phyloP scores from a whole-genome alignment of 208 protist species.

The Wallacemonas sp. region DNA sequence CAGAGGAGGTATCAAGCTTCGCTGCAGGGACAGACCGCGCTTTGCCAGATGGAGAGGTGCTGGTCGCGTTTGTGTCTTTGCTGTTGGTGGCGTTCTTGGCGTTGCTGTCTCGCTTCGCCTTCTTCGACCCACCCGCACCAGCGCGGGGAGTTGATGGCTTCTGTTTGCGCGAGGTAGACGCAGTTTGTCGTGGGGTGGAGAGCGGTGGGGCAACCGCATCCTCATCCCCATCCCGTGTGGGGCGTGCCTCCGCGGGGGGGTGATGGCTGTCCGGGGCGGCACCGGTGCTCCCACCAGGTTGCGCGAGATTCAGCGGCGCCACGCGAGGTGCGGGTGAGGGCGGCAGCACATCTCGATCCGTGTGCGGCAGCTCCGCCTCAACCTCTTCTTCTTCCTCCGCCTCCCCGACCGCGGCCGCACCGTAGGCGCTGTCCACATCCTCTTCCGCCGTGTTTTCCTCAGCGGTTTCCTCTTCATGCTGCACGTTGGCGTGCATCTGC shows the following conservation, averaged over 20 bases:
- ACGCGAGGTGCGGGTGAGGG: too few species aligned
- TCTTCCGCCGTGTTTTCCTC: not conserved
- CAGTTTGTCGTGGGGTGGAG: not conserved
- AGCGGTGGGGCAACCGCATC: too few species aligned
- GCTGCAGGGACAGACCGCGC: not conserved
- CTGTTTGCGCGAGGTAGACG: not conserved
- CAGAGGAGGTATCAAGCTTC: not conserved
- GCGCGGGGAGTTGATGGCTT: constrained; percentile 5
- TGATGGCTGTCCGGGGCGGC: too few species aligned
- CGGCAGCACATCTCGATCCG: too few species aligned
- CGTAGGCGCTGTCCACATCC: not conserved
- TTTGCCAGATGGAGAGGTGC: not conserved
- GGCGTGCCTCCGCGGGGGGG: too few species aligned
- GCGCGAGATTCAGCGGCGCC: too few species aligned
- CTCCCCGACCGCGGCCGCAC: not conserved
- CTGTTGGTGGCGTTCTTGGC: not conserved
- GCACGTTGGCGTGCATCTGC: not conserved
- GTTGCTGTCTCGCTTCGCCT: not conserved
- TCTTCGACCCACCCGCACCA: not conserved
- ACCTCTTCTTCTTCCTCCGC: not conserved
- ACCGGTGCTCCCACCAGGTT: too few species aligned
- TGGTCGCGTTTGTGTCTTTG: not conserved
- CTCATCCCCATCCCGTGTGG: too few species aligned
- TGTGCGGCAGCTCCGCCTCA: not conserved
- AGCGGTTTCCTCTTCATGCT: not conserved